A percentile compares a stretch with the other conserved stretches of the same genome.
Conservation (phyloP, 306 rosid genomes). For the Prosopis cineraria region DNA sequence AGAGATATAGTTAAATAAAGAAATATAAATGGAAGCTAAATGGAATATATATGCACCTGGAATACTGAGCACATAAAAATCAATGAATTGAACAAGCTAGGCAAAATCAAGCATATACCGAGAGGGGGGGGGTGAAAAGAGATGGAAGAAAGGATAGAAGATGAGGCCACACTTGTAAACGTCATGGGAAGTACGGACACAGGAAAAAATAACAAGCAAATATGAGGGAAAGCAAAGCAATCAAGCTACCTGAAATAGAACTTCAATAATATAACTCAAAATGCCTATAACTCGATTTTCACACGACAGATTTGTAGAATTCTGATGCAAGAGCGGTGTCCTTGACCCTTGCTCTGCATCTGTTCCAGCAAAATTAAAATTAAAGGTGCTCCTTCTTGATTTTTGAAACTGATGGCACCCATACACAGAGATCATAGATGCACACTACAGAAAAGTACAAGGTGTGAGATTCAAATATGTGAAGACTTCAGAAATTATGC, state of each 20-base stretch:
- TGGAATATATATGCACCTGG: background rate
- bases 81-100: background rate
- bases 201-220: background rate
- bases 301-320: conserved; percentile 35
- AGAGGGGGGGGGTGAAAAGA: conserved; percentile 7
- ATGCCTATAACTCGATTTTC: conserved; percentile 32
- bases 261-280: conserved; percentile 45
- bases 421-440: conserved; percentile 57
- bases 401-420: conserved; percentile 58
- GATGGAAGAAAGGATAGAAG: background rate
- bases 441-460: conserved; percentile 59
- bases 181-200: conserved; percentile 2
- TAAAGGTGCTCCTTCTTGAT: conserved; percentile 24
- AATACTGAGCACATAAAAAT: background rate
- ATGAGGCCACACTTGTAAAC: conserved; percentile 8
- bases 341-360: conserved; percentile 60
- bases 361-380: conserved; percentile 37
- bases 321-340: conserved; percentile 50
- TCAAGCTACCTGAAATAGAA: conserved; percentile 62
- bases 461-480: conserved; percentile 12
- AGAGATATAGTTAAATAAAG: conserved; percentile 25
- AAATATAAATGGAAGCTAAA: conserved; percentile 28
- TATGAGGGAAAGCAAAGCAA: conserved; percentile 23
- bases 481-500: conserved; percentile 7
- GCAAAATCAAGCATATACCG: conserved; percentile 21